phyloP scores from a whole-genome alignment of 208 protist species.

The Leishmania braziliensis region DNA sequence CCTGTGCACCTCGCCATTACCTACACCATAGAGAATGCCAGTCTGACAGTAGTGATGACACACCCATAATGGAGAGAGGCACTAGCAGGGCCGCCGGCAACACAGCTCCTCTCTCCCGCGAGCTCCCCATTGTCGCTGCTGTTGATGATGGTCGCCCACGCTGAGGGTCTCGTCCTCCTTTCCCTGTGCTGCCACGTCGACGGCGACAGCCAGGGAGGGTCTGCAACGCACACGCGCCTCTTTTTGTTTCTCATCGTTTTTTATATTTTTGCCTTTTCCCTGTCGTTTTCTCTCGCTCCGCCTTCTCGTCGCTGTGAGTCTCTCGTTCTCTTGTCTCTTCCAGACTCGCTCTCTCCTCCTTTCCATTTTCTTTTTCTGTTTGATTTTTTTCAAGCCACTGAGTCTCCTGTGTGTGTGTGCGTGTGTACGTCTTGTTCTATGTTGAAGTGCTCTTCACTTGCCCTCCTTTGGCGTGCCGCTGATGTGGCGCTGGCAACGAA shows the following conservation, averaged over 20 bases:
- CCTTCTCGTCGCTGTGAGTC: not conserved
- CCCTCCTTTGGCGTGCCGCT: not conserved
- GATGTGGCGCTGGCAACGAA: not conserved
- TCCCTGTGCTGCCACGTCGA: not conserved
- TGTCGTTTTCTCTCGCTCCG: not conserved
- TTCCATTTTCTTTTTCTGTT: not conserved
- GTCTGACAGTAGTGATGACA: not conserved
- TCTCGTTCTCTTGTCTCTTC: not conserved
- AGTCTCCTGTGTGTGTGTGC: not conserved
- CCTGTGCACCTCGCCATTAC: not conserved
- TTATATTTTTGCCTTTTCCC: not conserved
- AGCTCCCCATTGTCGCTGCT: not conserved
- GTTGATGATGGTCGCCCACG: not conserved
- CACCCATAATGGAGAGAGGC: not conserved
- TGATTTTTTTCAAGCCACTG: not conserved
- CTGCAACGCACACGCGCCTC: not conserved
- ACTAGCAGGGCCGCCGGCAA: not conserved
- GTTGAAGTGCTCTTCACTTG: not conserved
- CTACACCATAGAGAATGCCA: constrained; percentile 3
- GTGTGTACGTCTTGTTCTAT: not conserved
- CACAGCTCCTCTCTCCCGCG: not conserved
- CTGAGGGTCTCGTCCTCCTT: not conserved
- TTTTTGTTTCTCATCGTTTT: not conserved
- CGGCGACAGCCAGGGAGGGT: not conserved
- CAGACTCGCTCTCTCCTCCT: not conserved